phyloP scores from a whole-genome alignment of 768 basidiomycete genomes.

The Daedalea quercina region DNA sequence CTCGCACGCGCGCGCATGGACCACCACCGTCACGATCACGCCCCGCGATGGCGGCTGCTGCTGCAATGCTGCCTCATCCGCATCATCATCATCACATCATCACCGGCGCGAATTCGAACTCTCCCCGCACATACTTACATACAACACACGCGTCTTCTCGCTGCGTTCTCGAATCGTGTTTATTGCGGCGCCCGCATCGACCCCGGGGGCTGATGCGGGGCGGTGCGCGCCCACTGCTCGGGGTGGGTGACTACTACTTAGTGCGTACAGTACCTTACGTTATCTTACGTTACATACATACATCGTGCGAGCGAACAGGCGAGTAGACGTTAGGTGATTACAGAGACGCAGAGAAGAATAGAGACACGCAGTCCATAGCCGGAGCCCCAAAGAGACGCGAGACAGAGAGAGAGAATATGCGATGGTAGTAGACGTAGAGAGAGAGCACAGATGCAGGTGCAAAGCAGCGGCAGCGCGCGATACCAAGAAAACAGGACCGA shows the following conservation, averaged over 20 bases:
- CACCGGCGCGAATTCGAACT: no score
- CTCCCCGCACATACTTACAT: no score
- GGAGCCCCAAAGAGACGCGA: neutral
- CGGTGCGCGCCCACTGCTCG: no score
- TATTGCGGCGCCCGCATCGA: neutral
- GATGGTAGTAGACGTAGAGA: neutral
- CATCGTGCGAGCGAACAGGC: neutral
- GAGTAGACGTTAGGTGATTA: neutral
- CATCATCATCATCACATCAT: no score
- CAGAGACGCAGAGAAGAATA: neutral
- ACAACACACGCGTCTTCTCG: no score
- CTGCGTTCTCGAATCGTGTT: neutral
- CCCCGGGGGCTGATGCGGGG: neutral
- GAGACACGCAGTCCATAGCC: neutral
- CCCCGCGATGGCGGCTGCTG: no score
- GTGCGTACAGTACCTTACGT: conserved; percentile 1
- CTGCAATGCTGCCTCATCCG: no score
- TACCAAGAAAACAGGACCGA: conserved; percentile 1
- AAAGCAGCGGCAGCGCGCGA: neutral
- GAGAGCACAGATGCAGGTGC: neutral
- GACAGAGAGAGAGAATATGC: neutral
- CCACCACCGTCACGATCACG: no score
- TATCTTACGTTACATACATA: conserved; percentile 3
- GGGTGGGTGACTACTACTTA: neutral
- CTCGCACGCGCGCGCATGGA: no score